Conservation (phyloP, 345 rosid species). For the Trapa bicornis region DNA sequence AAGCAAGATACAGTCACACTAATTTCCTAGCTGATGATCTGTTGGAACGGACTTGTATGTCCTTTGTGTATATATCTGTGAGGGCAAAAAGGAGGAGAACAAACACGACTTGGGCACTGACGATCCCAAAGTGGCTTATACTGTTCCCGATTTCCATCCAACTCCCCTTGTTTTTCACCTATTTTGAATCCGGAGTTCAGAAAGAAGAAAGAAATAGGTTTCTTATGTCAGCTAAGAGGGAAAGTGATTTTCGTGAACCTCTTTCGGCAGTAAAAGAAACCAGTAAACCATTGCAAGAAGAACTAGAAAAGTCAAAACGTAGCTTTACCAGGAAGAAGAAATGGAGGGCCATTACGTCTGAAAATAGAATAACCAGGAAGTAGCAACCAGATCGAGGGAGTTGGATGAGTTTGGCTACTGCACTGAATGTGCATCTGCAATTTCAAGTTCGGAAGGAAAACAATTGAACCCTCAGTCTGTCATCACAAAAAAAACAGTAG, state of each 20-base stretch:
- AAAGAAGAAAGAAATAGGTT: background rate
- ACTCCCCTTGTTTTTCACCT: conserved; percentile 86
- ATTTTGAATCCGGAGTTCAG: conserved; percentile 5
- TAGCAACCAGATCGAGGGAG: conserved; percentile 85
- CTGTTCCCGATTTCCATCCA: conserved; percentile 99
- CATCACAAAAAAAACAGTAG: conserved; percentile 6
- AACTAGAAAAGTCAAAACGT: background rate
- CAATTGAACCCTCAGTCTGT: background rate
- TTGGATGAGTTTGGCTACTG: conserved; percentile 59
- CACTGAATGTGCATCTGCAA: conserved; percentile 88
- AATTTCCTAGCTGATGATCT: conserved; percentile 38
- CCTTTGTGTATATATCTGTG: conserved; percentile 69
- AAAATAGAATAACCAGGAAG: conserved; percentile 81
- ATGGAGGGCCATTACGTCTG: conserved; percentile 92
- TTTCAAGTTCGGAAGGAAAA: background rate
- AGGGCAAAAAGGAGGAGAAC: conserved; percentile 80
- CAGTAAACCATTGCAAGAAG: background rate
- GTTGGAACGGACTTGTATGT: conserved; percentile 38
- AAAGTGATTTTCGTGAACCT: background rate
- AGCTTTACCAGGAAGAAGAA: conserved; percentile 82
- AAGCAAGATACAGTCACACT: conserved; percentile 23
- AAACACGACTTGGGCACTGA: conserved; percentile 96
- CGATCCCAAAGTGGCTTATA: conserved; percentile 88
- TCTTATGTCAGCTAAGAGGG: background rate
- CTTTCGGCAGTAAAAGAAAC: background rate